Conservation (phyloP, 2,329 filamentous ascomycete genomes). For the Aspergillus niger region DNA sequence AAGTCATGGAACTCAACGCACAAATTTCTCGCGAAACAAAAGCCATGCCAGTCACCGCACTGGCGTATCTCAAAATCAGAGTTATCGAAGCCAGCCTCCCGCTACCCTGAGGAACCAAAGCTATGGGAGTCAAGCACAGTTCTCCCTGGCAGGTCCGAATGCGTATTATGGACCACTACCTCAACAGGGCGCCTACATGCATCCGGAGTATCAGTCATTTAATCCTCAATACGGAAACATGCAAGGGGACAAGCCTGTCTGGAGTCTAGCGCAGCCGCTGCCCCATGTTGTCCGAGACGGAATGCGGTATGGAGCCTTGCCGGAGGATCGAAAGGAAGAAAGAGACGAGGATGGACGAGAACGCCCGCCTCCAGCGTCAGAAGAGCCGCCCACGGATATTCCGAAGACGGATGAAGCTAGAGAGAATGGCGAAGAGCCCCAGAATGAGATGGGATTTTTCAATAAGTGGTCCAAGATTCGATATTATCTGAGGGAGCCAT, state of each 20-base stretch:
- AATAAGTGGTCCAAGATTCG: slow-evolving; percentile 33
- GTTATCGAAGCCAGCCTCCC: not conserved
- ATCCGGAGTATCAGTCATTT: slow-evolving; percentile 31
- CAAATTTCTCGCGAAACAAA: not conserved
- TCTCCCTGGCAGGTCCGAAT: not conserved
- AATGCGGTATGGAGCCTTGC: slow-evolving; percentile 37
- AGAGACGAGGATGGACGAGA: not conserved
- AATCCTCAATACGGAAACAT: slow-evolving; percentile 54
- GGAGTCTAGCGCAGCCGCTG: slow-evolving; percentile 54
- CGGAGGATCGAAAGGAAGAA: slow-evolving; percentile 13
- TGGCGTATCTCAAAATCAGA: not conserved
- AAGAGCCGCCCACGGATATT: not conserved
- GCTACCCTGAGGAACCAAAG: not conserved
- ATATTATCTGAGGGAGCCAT: slow-evolving; percentile 28
- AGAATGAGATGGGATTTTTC: slow-evolving; percentile 18
- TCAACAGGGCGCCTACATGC: slow-evolving; percentile 10
- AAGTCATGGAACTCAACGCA: not conserved
- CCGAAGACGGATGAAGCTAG: slow-evolving; percentile 7
- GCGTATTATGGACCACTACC: not conserved
- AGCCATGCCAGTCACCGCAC: not conserved
- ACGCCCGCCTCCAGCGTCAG: not conserved
- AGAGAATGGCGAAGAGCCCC: not conserved
- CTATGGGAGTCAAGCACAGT: not conserved
- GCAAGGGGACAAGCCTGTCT: slow-evolving; percentile 49
- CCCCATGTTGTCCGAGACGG: slow-evolving; percentile 54